These are phyloP conservation scores for Venturia aucupariae DNA, from an alignment of 2,329 filamentous ascomycete species.

Conservation along the genomic window DNA sequence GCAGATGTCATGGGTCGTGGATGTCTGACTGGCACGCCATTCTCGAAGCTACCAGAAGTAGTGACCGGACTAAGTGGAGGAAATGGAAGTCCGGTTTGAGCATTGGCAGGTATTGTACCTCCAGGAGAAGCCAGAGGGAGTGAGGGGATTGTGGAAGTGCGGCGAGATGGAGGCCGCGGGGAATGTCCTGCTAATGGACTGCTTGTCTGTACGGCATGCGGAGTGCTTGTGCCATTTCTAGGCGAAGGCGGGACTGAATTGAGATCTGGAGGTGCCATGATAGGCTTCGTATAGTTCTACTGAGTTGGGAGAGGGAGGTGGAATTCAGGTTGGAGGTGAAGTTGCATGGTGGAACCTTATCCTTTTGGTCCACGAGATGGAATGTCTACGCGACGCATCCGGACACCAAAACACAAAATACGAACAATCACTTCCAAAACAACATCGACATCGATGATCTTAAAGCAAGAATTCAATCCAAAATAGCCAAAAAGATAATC, in stretches of 20 bases:
- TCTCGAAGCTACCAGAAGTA: constrained; percentile 20
- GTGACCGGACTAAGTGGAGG: constrained; percentile 28
- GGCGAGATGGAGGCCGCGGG: constrained; percentile 35
- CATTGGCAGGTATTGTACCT: constrained; percentile 20
- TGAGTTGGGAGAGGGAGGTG: background rate
- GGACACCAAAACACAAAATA: background rate
- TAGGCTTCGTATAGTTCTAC: background rate
- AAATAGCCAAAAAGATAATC: too few species aligned
- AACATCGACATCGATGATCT: too few species aligned
- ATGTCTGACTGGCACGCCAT: constrained; percentile 59
- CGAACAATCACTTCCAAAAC: too few species aligned
- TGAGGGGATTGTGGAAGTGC: constrained; percentile 36
- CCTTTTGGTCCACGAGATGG: background rate
- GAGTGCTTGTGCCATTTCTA: constrained; percentile 19
- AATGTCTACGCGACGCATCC: background rate
- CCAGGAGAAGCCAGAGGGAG: constrained; percentile 32
- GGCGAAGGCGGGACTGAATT: constrained; percentile 35
- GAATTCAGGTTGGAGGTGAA: background rate
- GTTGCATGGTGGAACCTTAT: background rate
- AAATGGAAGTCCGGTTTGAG: constrained; percentile 25
- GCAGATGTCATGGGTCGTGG: constrained; percentile 80
- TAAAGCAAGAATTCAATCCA: too few species aligned
- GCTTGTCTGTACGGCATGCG: constrained; percentile 24
- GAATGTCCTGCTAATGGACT: constrained; percentile 19
- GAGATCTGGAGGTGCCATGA: constrained; percentile 32